Base-by-base conservation (phyloP, 768 basidiomycete genomes). In the Pleurotus tuber-regium region DNA sequence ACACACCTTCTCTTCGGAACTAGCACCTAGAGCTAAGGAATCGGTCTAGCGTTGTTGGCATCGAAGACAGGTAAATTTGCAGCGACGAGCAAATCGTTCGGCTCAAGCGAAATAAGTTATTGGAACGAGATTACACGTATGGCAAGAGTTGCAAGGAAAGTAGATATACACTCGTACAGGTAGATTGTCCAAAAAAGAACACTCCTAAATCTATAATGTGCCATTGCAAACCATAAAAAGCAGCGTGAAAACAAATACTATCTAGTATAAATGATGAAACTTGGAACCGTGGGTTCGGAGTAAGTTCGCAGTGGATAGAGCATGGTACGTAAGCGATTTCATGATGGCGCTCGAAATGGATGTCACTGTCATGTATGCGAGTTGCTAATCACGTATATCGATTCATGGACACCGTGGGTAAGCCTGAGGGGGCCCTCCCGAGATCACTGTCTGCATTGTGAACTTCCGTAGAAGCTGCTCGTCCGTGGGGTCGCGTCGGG, bases 391-490 rank as follows among this genome's bases (percentile, higher is more conserved):
- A 18, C 29, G 29, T 16, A 12, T 28, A 50, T 39, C 38, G 36
- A 28, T 21, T 29, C 31, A 50, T 16, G 39, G 38, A 41, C 28
- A 29, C 36, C 49, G 49, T 50, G 49, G 49, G 39, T 41, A 41
- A n/a, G 39, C 40, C 26, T 26, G 21, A 30, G 35, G 49, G 14
- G 35, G 24, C 10, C 16, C 39, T 24, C 26, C 49, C 28, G 16
- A 25, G 7, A 39, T 24, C 14, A 39, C 11, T 38, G 47, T 44
- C 59, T 63, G 67, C 5, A 68, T 70, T 33, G 74, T 70, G 59
- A 87, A 82, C 21, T 79, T 77, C 57, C 80, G 77, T 43, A 87
- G 67, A 50, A 83, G 68, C 52, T 82, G 80, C 57, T 86, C 84
- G 59, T 87, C 86, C 19, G 74, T 71, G 43, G 84, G 83, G 58